Conservation (phyloP, 1,284 basidiomycete species). For the Trichosporon inkin region DNA sequence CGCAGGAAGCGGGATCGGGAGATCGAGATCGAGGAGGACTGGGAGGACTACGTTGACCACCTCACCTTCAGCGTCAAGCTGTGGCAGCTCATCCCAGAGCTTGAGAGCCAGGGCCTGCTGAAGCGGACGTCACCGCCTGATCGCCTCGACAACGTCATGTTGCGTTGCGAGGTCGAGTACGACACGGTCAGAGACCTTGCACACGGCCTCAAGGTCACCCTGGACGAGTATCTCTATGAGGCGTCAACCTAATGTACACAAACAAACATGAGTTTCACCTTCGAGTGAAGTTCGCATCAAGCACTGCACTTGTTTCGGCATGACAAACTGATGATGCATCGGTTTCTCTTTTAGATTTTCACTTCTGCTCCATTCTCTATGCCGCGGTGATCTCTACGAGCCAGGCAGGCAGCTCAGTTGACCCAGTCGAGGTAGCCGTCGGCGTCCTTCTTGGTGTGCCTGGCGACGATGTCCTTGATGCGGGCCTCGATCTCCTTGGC, state of each 20-base stretch:
- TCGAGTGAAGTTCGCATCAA: neutral
- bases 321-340: slow-evolving; percentile 21
- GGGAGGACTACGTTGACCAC: slow-evolving; percentile 45
- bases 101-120: slow-evolving; percentile 65
- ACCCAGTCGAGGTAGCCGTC: slow-evolving; percentile 44
- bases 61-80: slow-evolving; percentile 40
- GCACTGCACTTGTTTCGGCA: neutral
- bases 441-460: slow-evolving; percentile 34
- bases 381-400: neutral
- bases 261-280: too few relatives aligned
- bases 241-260: slow-evolving; percentile 22
- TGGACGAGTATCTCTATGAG: slow-evolving; percentile 73
- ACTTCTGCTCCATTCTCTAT: neutral
- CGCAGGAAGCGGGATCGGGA: slow-evolving; percentile 65
- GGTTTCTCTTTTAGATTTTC: slow-evolving; percentile 10
- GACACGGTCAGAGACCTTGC: slow-evolving; percentile 62
- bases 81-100: slow-evolving; percentile 62
- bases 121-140: slow-evolving; percentile 59
- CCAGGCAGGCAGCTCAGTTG: slow-evolving; percentile 13
- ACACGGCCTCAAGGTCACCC: slow-evolving; percentile 60
- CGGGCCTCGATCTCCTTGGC: slow-evolving; percentile 30
- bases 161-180: slow-evolving; percentile 70
- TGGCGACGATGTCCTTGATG: slow-evolving; percentile 33
- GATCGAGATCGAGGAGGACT: slow-evolving; percentile 54
- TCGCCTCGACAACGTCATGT: slow-evolving; percentile 61